phyloP scores from a whole-genome alignment of 345 rosid species.

The Linum tenue region DNA sequence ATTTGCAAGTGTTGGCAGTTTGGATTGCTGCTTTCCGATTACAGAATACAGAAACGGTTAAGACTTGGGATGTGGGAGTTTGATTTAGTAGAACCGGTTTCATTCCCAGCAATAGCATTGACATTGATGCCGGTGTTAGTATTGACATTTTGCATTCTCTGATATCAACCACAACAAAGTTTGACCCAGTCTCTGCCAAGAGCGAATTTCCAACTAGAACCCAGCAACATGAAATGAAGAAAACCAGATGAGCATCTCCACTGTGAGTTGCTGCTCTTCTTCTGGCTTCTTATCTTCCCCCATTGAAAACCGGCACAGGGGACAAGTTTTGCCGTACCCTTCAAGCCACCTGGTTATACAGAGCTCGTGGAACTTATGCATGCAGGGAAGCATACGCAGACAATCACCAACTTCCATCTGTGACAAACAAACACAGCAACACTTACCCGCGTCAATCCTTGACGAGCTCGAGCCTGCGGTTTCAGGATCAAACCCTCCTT shows the following conservation, averaged over 20 bases:
- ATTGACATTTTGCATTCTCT: too few relatives aligned
- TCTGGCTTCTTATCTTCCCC: conserved; percentile 17
- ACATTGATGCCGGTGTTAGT: too few relatives aligned
- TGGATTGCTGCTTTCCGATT: too few relatives aligned
- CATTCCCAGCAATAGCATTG: too few relatives aligned
- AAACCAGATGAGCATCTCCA: conserved; percentile 54
- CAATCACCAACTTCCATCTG: conserved; percentile 33
- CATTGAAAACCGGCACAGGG: conserved; percentile 55
- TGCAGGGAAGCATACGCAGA: conserved; percentile 46
- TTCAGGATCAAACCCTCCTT: not conserved
- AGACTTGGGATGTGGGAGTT: too few relatives aligned
- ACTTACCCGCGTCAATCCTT: conserved; percentile 22
- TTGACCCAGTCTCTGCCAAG: too few relatives aligned
- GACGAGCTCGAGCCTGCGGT: not conserved
- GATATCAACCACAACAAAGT: too few relatives aligned
- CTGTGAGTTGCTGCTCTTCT: conserved; percentile 33
- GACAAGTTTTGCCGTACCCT: conserved; percentile 53
- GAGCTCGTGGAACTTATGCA: conserved; percentile 52
- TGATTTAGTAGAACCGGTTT: too few relatives aligned
- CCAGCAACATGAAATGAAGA: conserved; percentile 51
- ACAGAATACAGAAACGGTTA: too few relatives aligned
- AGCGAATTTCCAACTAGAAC: conserved; percentile 11
- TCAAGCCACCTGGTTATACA: conserved; percentile 67
- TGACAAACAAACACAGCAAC: conserved; percentile 61
- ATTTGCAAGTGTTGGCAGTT: too few relatives aligned